phyloP scores from a whole-genome alignment of 164 flowering plant species.

The Stephania japonica region DNA sequence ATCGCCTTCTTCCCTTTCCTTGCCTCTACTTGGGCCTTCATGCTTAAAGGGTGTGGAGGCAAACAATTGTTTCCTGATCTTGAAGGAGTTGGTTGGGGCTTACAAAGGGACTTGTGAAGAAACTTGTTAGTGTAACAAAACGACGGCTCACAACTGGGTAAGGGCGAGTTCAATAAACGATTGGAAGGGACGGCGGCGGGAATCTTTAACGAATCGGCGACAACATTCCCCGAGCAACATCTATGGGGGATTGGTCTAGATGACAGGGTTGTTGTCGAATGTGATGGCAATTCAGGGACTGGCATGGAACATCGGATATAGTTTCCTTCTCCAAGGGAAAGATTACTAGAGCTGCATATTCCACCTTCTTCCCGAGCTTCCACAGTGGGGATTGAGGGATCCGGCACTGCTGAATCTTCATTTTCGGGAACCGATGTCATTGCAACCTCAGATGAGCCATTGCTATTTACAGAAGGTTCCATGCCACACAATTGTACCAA shows the following conservation, averaged over 20 bases:
- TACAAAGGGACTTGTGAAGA: slow-evolving; percentile 14
- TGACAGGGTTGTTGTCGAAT: slow-evolving; percentile 1
- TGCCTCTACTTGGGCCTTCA: slow-evolving; percentile 20
- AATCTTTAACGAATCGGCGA: slow-evolving; percentile 15
- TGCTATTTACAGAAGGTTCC: not conserved
- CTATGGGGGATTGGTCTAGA: not conserved
- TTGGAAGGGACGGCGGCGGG: slow-evolving; percentile 20
- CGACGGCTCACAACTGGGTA: slow-evolving; percentile 18
- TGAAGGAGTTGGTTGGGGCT: slow-evolving; percentile 5
- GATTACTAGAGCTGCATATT: not conserved
- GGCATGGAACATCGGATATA: slow-evolving; percentile 27
- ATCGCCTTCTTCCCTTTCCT: slow-evolving; percentile 35
- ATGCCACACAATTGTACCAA: not conserved
- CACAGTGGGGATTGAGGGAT: not conserved
- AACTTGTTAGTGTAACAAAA: slow-evolving; percentile 16
- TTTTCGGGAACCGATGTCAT: not conserved
- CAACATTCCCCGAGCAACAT: not conserved
- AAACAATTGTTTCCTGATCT: slow-evolving; percentile 11
- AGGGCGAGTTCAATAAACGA: slow-evolving; percentile 23
- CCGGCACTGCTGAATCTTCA: slow-evolving; percentile 6
- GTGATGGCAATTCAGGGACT: slow-evolving; percentile 19
- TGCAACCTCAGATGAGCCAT: not conserved
- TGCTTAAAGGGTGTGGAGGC: slow-evolving; percentile 25
- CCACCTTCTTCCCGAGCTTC: not conserved
- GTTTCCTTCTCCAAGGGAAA: not conserved